phyloP scores from a whole-genome alignment of 768 basidiomycete genomes.

The Termitomyces sp. region DNA sequence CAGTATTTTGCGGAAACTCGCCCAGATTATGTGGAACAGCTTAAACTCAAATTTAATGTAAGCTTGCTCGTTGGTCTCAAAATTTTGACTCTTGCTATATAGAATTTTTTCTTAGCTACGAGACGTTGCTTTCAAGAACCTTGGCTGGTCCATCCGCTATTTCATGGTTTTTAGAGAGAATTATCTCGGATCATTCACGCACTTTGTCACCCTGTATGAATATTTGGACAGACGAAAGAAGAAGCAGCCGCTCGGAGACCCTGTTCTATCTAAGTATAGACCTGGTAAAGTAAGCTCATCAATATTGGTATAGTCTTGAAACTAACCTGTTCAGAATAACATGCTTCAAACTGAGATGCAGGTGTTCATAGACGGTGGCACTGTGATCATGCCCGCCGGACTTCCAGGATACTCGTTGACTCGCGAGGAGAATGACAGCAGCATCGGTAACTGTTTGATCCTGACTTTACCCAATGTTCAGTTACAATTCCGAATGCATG shows the following conservation, averaged over 20 bases:
- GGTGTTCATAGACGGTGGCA: constrained; percentile 46
- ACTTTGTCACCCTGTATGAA: constrained; percentile 85
- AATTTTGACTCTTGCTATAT: neutral
- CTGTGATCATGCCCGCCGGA: constrained; percentile 63
- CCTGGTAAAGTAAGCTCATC: constrained; percentile 60
- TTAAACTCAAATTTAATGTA: constrained; percentile 66
- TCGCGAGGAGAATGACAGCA: constrained; percentile 23
- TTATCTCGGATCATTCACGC: constrained; percentile 92
- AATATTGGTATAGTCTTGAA: neutral
- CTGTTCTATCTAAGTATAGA: constrained; percentile 74
- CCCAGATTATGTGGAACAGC: constrained; percentile 72
- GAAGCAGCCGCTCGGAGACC: constrained; percentile 71
- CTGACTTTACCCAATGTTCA: constrained; percentile 66
- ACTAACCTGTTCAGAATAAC: constrained; percentile 56
- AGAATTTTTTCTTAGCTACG: constrained; percentile 31
- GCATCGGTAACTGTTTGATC: constrained; percentile 51
- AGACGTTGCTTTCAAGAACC: constrained; percentile 58
- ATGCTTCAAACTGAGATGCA: constrained; percentile 72
- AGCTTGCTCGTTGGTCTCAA: constrained; percentile 14
- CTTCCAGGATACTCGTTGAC: constrained; percentile 56
- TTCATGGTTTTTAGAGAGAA: constrained; percentile 90
- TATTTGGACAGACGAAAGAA: constrained; percentile 68
- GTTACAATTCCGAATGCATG: constrained; percentile 74
- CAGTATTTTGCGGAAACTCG: constrained; percentile 65
- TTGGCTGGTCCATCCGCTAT: constrained; percentile 89